These are phyloP conservation scores for Trametes pubescens DNA, from an alignment of 1,284 basidiomycete genomes.

Conservation along the genomic window DNA sequence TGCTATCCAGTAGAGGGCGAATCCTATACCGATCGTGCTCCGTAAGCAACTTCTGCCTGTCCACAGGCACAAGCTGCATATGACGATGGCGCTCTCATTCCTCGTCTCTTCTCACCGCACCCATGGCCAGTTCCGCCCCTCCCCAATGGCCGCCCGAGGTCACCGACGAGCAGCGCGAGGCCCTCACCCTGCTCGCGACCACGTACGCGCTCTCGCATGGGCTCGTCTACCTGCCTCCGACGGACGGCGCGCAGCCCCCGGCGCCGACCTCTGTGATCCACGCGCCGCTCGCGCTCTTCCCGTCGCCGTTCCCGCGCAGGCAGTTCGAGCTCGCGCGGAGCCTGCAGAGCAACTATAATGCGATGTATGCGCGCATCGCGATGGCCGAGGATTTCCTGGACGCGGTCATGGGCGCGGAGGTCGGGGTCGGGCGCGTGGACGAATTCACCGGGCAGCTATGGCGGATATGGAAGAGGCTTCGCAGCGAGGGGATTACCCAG, in stretches of 20 bases:
- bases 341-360: constrained; percentile 85
- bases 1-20: background rate
- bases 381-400: constrained; percentile 85
- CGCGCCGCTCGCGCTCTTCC: constrained; percentile 89
- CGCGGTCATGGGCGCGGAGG: constrained; percentile 79
- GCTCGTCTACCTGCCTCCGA: constrained; percentile 80
- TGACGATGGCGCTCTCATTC: background rate
- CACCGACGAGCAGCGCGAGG: constrained; percentile 61
- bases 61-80: background rate
- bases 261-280: constrained; percentile 82
- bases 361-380: constrained; percentile 87
- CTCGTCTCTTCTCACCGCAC: background rate
- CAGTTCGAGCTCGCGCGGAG: constrained; percentile 74
- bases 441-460: constrained; percentile 89
- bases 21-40: background rate
- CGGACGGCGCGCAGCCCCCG: constrained; percentile 51
- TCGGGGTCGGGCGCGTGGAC: constrained; percentile 85
- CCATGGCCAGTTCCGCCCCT: constrained; percentile 21
- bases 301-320: constrained; percentile 83
- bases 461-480: constrained; percentile 82
- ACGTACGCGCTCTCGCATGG: constrained; percentile 90
- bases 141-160: constrained; percentile 77
- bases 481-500: constrained; percentile 65
- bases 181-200: constrained; percentile 73
- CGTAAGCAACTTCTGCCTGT: background rate